Evolutionary conservation across 495 filamentous ascomycete species (phyloP), one percentile per base, ranked within the genome.

Genomic region (Aspergillus conjunctus): DNA sequence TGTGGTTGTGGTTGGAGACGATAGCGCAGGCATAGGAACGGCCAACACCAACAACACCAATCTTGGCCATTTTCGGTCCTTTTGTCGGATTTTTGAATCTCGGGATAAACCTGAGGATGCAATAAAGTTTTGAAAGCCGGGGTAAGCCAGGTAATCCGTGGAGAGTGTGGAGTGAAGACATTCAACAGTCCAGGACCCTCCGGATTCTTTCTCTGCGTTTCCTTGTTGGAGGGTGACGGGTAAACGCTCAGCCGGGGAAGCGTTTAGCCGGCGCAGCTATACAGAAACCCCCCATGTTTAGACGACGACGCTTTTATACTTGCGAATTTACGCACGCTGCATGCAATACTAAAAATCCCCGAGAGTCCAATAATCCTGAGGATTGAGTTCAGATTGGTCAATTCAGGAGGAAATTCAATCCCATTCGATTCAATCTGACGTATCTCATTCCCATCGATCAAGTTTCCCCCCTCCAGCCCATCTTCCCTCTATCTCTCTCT

Each of bases 1-100:
- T 82, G 65, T 79, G 71, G 60, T 86, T 88, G 7, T 84, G 84
- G 1, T 83, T 87, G 71, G 81, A 84, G 54, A 87, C 76, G 26
- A 86, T 82, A 15, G 83, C 84, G 2, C 26, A 26, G 26, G 26
- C 26, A 26, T 26, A 26, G 5, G 2, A 26, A 26, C 26, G 26
- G 26, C 26, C 26, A 26, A 26, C 26, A 26, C 26, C 26, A 26
- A 26, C 26, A 26, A 26, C 26, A 26, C 26, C 2, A 26, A 26
- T 26, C 26, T 26, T 5, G 26, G 26, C 26, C 26, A 26, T 26
- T 26, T 26, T 26, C 5, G 26, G 2, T 5, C 26, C 26, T 5
- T 26, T 26, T 26, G 2, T 26, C 26, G 26, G 5, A 26, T 26
- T 26, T 26, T 26, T 26, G 26, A 5, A 26, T 26, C 26, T 26